phyloP scores from a whole-genome alignment of 345 rosid genomes.

The Salix suchowensis region DNA sequence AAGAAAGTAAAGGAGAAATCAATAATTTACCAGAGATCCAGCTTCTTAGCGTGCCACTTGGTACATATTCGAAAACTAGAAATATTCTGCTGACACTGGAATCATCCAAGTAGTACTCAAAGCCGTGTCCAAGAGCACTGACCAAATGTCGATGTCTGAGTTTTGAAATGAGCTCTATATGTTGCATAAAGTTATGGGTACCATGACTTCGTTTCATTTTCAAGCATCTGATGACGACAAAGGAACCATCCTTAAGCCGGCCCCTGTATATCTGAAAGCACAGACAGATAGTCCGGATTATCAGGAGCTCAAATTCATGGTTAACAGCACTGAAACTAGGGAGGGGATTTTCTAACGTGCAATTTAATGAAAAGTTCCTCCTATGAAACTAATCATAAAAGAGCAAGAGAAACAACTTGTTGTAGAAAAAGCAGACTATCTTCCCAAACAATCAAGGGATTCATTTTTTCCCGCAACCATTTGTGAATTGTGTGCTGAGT shows the following conservation, averaged over 20 bases:
- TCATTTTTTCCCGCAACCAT: background rate
- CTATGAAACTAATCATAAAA: background rate
- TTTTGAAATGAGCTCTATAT: constrained; percentile 76
- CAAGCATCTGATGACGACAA: constrained; percentile 74
- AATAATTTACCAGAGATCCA: constrained; percentile 76
- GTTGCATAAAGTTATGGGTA: constrained; percentile 73
- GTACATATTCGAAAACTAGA: constrained; percentile 78
- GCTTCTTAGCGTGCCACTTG: constrained; percentile 76
- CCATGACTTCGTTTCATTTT: constrained; percentile 77
- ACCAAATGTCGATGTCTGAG: constrained; percentile 83
- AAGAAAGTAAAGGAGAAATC: constrained; percentile 1
- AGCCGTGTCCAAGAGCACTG: constrained; percentile 89
- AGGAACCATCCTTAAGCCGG: constrained; percentile 66
- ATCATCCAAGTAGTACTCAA: constrained; percentile 88
- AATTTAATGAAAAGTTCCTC: background rate
- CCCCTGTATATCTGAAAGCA: constrained; percentile 79
- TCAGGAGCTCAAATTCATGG: background rate
- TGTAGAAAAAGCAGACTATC: background rate
- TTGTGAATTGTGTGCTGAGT: background rate
- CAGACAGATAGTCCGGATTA: background rate
- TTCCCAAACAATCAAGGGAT: background rate
- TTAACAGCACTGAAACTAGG: background rate
- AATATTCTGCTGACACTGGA: constrained; percentile 93
- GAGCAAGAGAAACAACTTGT: background rate
- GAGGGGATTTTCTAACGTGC: background rate